Evolutionary conservation across 768 basidiomycete species (phyloP).

Genomic region (Sarcomyxa edulis): DNA sequence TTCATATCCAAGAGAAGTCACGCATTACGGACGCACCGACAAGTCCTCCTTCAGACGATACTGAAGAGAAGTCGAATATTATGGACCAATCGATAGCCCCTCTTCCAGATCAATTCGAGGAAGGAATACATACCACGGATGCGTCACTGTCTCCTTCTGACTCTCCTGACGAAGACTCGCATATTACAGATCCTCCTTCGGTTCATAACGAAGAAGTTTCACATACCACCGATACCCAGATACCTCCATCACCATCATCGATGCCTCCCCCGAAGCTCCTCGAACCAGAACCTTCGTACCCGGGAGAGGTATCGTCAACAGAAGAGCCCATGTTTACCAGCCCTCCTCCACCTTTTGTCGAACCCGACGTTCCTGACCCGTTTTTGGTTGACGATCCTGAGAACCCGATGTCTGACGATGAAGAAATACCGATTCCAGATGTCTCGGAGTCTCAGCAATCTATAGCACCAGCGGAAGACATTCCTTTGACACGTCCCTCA

Average conservation of each 20-base stretch:
- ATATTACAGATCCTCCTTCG: neutral
- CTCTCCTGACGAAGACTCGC: constrained; percentile 1
- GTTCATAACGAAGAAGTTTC: constrained; percentile 2
- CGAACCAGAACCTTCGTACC: too few relatives aligned
- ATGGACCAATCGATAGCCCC: too few relatives aligned
- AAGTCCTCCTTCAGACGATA: too few relatives aligned
- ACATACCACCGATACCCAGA: neutral
- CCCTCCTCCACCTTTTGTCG: constrained; percentile 26
- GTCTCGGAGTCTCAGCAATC: constrained; percentile 27
- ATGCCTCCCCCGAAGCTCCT: neutral
- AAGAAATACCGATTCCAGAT: constrained; percentile 18
- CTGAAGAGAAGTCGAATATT: too few relatives aligned
- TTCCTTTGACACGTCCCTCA: constrained; percentile 18
- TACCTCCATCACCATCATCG: neutral
- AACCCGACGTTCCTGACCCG: constrained; percentile 52
- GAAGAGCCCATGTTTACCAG: constrained; percentile 20
- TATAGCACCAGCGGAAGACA: constrained; percentile 34
- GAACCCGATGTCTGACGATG: constrained; percentile 35
- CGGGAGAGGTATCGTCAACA: too few relatives aligned
- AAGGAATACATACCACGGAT: too few relatives aligned
- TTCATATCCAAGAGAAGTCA: constrained; percentile 2
- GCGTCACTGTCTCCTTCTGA: too few relatives aligned
- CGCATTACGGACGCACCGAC: too few relatives aligned
- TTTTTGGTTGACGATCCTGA: constrained; percentile 58
- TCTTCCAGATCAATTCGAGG: too few relatives aligned